Evolutionary conservation across 108 stramenopile species (phyloP), one percentile per base, ranked within the genome.

Genomic region (Nannochloropsis gaditana): DNA sequence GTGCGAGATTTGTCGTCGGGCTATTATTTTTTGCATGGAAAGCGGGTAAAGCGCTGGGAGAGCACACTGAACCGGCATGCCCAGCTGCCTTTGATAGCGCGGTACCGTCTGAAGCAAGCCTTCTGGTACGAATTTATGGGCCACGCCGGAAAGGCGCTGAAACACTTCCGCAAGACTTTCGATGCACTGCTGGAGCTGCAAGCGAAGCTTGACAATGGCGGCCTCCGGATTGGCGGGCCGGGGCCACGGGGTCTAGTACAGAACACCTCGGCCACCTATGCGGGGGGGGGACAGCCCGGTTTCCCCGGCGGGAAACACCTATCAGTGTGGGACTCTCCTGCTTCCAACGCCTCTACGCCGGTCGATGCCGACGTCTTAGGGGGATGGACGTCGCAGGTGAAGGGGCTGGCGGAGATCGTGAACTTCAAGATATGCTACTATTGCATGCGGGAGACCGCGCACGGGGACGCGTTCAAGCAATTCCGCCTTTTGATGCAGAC

Each of bases 21-120:
- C 59, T 73, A 73, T n/a, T 73, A 73, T 73, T 73, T 73, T 6
- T 73, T 73, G 59, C 59, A 73, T 73, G 59, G 59, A n/a, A 73
- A 73, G 59, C 59, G 59, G n/a, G 59, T 73, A n/a, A 73, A 73
- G n/a, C 59, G 59, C 59, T 73, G 59, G 59, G 59, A 73, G 59
- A 73, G 59, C n/a, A n/a, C 59, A 15, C n/a, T 73, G 59, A 73
- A 73, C 59, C 2, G 59, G n/a, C 59, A 73, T 73, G 59, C 59
- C 19, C 59, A 73, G 59, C 59, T 73, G 59, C 59, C 59, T 15
- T n/a, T 73, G 3, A 73, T 73, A n/a, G 59, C n/a, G 59, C 15
- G 59, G 59, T 73, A 73, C n/a, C 59, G 59, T n/a, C n/a, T 73
- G 19, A 73, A 73, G n/a, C 59, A 73, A 73, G 59, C 59, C 59